Evolutionary conservation across 441 rosid genomes (phyloP), one percentile per base, ranked within the genome.

Genomic region (Croton laevigatus): DNA sequence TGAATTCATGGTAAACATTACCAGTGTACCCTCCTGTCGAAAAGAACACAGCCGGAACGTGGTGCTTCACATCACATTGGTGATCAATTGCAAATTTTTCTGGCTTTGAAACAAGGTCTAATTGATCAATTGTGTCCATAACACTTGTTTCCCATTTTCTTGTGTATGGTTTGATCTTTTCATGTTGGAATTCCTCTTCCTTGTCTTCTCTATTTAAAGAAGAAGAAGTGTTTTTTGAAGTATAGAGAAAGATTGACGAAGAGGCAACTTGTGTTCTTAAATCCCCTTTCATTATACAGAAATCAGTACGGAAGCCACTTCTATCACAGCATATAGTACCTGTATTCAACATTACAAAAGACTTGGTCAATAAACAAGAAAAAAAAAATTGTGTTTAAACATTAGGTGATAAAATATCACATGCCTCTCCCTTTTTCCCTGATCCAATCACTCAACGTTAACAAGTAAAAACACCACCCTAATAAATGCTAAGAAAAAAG

Each of bases 1-100:
- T 91, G 62, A 94, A 94, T 77, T 94, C 98, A 55, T 94, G 98
- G 32, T 94, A 94, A 8, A 91, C 83, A 59, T 94, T 94, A 46
- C 98, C 98, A 0, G 98, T 94, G 62, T 94, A 94, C 44, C 98
- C 98, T 11, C 97, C 96, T 0, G 97, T 94, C 0, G 97, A 94
- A 83, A 91, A 94, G 80, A 94, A 78, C 77, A 90, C 88, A 0
- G 96, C 96, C 0, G 98, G 94, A 5, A 87, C 97, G 57, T 87
- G 82, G 44, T 94, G 93, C 52, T 65, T 17, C 27, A 94, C 89
- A 69, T 94, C 94, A 62, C 98, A 94, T 12, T 8, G 72, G 65
- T 63, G 84, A 48, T 42, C 53, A 37, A 70, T 52, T 13, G 76
- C 76, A 6, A 32, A 66, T 61, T 70, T 78, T 13, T 66, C 74